A percentile compares a stretch with the other conserved stretches of the same genome.
Conservation (phyloP, 148 eudicot species). For the Spergularia marina region DNA sequence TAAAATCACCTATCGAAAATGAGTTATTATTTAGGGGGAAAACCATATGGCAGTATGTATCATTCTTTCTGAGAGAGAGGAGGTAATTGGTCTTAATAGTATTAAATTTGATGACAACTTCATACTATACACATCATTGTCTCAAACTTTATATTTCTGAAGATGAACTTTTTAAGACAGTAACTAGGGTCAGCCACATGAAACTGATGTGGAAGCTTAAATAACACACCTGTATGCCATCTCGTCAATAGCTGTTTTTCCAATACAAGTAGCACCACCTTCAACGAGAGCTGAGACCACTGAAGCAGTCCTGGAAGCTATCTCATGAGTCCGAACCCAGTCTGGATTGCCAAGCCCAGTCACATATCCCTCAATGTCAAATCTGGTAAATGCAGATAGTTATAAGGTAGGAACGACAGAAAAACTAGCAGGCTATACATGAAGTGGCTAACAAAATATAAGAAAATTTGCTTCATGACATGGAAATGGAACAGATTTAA, state of each 20-base stretch:
- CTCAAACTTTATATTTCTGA: neutral
- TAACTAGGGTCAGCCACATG: neutral
- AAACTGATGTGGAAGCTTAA: constrained; percentile 8
- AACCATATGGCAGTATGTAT: no score
- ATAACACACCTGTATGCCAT: constrained; percentile 78
- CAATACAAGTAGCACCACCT: constrained; percentile 94
- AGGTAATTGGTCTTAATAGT: no score
- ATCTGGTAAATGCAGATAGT: constrained; percentile 42
- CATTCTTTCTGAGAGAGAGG: no score
- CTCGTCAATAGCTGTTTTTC: constrained; percentile 84
- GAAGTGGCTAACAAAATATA: neutral
- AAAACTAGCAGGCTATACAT: neutral
- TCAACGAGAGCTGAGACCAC: constrained; percentile 78
- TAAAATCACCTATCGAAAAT: no score
- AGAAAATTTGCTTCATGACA: neutral
- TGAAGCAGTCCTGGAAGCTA: constrained; percentile 68
- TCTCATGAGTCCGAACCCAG: constrained; percentile 83
- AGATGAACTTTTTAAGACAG: neutral
- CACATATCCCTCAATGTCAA: constrained; percentile 75
- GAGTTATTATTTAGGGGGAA: no score
- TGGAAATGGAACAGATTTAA: neutral
- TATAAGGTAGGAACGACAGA: neutral
- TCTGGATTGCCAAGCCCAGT: constrained; percentile 89
- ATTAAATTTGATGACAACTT: no score
- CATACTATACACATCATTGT: no score